Base-by-base conservation (phyloP, 2,329 filamentous ascomycete species). In the Aaosphaeria pasadenensis region DNA sequence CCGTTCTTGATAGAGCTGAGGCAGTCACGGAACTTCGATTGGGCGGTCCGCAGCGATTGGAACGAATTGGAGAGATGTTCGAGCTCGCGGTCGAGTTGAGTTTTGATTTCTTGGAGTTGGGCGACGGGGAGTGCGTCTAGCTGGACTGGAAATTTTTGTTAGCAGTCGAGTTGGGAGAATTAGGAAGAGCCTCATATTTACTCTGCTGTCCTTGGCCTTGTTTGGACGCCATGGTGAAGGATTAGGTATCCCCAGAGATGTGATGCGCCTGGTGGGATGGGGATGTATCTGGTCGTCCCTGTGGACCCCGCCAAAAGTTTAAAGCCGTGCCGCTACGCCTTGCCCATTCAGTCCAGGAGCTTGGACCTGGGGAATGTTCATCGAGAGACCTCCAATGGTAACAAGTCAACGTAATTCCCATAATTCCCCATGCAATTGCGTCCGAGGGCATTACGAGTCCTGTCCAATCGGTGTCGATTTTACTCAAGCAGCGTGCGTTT, bases 31-130 rank as follows among this genome's bases (percentile, higher is more conserved):
- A 99, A 99, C 70, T 95, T 96, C 46, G 84, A 81, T 70, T 97
- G 94, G 2, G 94, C 94, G 45, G 86, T 86, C 55, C 91, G 89
- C 1, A 99, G 84, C 69, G 95, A 94, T 44, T 87, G 81, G 75
- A 95, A 96, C 7, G 94, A 97, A 48, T 78, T 82, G 2, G 90
- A 95, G 57, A 99, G 83, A 76, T 97, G 92, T 69, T 96, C 90
- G 56, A 99, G 86, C 74, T 99, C 94, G 64, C 94, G 87, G 71
- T 96, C 92, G 57, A 99, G 86, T 71, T 96, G 92, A 71, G 94
- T 91, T 79, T 99, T 96, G 59, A 99, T 86, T 61, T 90, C 85
- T 58, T 84, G 86, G 58, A 99, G 87, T 74, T 96, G 92, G 57
- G 89, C 88, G 29, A 86, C 79, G 60, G 87, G 88, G 63, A 99